These are phyloP conservation scores for Camelina hispida DNA, from an alignment of 345 rosid genomes.

Conservation along the genomic window DNA sequence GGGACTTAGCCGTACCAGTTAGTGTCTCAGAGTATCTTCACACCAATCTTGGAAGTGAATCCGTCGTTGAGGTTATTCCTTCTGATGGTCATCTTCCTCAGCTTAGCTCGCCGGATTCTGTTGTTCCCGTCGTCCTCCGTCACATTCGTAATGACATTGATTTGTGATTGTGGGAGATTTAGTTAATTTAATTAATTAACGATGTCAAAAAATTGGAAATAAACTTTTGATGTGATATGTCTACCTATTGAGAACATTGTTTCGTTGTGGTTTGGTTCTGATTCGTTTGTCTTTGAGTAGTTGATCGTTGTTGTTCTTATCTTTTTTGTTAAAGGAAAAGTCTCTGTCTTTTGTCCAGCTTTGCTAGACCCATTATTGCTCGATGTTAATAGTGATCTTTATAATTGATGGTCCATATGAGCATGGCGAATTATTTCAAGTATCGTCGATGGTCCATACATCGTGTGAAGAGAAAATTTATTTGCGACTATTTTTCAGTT, in stretches of 20 bases:
- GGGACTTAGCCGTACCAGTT: constrained; percentile 92
- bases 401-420: constrained; percentile 27
- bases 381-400: constrained; percentile 10
- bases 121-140: constrained; percentile 74
- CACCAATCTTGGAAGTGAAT: constrained; percentile 62
- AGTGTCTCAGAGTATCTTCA: constrained; percentile 78
- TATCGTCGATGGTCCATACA: neutral
- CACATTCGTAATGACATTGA: constrained; percentile 73
- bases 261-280: constrained; percentile 34
- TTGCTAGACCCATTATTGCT: constrained; percentile 32
- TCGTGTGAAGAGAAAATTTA: neutral
- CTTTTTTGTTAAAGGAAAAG: constrained; percentile 18
- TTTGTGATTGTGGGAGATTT: constrained; percentile 41
- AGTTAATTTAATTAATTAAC: neutral
- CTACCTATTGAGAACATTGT: constrained; percentile 26
- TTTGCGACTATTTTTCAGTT: no score
- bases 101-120: constrained; percentile 85
- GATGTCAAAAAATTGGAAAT: neutral
- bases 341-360: constrained; percentile 33
- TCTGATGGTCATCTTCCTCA: constrained; percentile 95
- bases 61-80: constrained; percentile 80
- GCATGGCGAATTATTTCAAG: constrained; percentile 18
- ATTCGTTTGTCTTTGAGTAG: constrained; percentile 7
- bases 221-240: constrained; percentile 29
- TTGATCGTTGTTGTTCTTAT: constrained; percentile 30